phyloP scores from a whole-genome alignment of 495 filamentous ascomycete species.

The Penicillium steckii region DNA sequence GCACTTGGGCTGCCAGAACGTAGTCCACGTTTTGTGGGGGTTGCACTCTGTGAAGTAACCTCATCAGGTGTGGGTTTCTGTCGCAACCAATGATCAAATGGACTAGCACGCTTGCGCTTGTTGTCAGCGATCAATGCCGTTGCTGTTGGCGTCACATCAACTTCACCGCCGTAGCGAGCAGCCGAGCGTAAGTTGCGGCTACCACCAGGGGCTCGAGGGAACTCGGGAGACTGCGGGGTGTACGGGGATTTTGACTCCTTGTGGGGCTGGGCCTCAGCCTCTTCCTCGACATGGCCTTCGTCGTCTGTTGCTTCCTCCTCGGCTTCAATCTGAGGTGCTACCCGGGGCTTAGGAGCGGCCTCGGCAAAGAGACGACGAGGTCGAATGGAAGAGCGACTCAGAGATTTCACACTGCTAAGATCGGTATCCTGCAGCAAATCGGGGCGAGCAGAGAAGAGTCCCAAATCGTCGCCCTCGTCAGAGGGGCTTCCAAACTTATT shows the following conservation, averaged over 20 bases:
- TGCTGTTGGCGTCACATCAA: conserved; percentile 21
- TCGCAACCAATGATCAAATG: conserved; percentile 65
- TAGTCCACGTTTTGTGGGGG: conserved; percentile 32
- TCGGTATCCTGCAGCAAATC: conserved; percentile 15
- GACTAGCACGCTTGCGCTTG: conserved; percentile 51
- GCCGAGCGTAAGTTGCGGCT: conserved; percentile 31
- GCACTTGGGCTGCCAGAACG: conserved; percentile 20
- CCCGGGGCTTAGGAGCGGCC: conserved; percentile 12
- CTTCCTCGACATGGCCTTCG: conserved; percentile 53
- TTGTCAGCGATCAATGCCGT: conserved; percentile 6
- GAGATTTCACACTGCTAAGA: conserved; percentile 42
- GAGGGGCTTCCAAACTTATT: conserved; percentile 51
- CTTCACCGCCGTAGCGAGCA: conserved; percentile 22
- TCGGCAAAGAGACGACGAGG: conserved; percentile 82
- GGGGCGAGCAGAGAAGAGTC: conserved; percentile 34
- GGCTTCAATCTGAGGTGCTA: conserved; percentile 25
- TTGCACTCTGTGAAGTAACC: conserved; percentile 7
- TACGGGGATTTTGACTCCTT: conserved; percentile 28
- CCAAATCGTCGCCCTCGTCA: conserved; percentile 50
- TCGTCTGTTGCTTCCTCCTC: conserved; percentile 56
- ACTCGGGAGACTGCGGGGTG: conserved; percentile 53
- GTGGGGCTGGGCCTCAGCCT: conserved; percentile 47
- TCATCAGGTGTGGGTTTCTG: conserved; percentile 48
- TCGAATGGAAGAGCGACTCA: conserved; percentile 74
- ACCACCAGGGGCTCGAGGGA: conserved; percentile 27